Conservation (phyloP, 169 alveolate genomes). For the Cryptosporidium canis region DNA sequence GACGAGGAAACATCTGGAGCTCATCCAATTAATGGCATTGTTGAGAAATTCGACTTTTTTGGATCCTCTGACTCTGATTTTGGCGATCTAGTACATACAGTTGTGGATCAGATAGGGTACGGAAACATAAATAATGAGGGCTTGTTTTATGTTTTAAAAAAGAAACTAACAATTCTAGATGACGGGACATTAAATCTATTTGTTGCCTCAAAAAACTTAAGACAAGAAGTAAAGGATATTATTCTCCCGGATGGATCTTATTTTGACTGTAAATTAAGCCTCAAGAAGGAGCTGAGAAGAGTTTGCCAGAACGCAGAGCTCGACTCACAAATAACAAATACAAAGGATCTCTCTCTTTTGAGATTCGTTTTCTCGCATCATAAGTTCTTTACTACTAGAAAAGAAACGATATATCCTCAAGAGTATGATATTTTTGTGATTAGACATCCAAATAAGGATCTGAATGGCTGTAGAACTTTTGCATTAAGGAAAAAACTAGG, state of each 20-base stretch:
- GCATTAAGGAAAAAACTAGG: background rate
- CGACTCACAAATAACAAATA: background rate
- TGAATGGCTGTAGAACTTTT: conserved; percentile 48
- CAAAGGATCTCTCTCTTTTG: conserved; percentile 6
- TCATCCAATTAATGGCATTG: background rate
- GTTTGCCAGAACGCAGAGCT: conserved; percentile 8
- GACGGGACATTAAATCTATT: conserved; percentile 37
- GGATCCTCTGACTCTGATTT: conserved; percentile 40
- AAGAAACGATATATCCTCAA: background rate
- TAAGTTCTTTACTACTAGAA: background rate
- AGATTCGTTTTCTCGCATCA: conserved; percentile 30
- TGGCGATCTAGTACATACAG: conserved; percentile 33
- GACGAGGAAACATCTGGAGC: background rate
- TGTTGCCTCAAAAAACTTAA: background rate
- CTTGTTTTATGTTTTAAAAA: conserved; percentile 15
- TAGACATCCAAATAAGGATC: conserved; percentile 53
- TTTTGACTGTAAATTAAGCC: conserved; percentile 24
- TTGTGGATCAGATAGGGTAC: conserved; percentile 20
- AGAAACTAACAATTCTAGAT: conserved; percentile 34
- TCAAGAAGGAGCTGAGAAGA: conserved; percentile 45
- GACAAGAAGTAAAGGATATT: conserved; percentile 14
- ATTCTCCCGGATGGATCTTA: background rate
- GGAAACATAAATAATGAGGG: background rate
- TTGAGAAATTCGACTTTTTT: conserved; percentile 18
- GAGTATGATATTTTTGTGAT: conserved; percentile 26